Percentiles rank a stretch among this genome's conserved stretches.
Evolutionary conservation across 2,329 filamentous ascomycete genomes (phyloP).

Genomic region (Ophiostoma pallidulum): DNA sequence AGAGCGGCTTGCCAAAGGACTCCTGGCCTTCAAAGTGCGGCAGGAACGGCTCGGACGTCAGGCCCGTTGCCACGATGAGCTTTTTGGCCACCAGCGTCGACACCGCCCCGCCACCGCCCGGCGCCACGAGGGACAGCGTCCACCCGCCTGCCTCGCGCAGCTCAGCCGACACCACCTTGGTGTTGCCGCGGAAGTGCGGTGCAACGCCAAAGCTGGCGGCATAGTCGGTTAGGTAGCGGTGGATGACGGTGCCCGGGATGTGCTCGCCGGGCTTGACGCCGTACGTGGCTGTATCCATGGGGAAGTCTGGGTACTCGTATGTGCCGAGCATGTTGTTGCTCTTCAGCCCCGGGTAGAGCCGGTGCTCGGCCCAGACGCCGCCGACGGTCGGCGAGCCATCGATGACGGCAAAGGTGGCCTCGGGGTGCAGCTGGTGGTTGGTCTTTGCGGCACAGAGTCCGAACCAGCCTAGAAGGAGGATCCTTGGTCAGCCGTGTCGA

Average conservation of each 20-base stretch:
- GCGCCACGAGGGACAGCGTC: slow-evolving; percentile 28
- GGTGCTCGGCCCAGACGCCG: slow-evolving; percentile 59
- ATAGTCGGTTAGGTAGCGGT: slow-evolving; percentile 39
- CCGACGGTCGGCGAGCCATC: slow-evolving; percentile 51
- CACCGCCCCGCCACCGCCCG: slow-evolving; percentile 13
- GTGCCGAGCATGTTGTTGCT: slow-evolving; percentile 66
- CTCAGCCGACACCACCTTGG: slow-evolving; percentile 34
- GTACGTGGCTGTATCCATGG: slow-evolving; percentile 50
- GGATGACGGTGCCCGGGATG: slow-evolving; percentile 37
- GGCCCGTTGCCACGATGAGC: slow-evolving; percentile 45
- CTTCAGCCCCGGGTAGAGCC: slow-evolving; percentile 59
- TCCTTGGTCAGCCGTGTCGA: too few species aligned
- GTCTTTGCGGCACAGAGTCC: slow-evolving; percentile 55
- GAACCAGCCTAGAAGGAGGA: slow-evolving; percentile 18
- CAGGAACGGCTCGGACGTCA: slow-evolving; percentile 41
- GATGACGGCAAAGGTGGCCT: slow-evolving; percentile 45
- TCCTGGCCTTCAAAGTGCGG: slow-evolving; percentile 39
- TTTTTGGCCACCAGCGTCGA: slow-evolving; percentile 31
- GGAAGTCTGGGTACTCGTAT: slow-evolving; percentile 66
- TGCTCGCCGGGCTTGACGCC: slow-evolving; percentile 36
- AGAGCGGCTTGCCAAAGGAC: slow-evolving; percentile 35
- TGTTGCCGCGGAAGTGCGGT: slow-evolving; percentile 30
- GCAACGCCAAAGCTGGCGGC: slow-evolving; percentile 33
- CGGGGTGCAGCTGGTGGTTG: slow-evolving; percentile 49
- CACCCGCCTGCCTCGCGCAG: slow-evolving; percentile 33